Percentiles rank a stretch among this genome's conserved stretches.
Conservation (phyloP, 139 green algal genomes). For the Picochlorum sp. region DNA sequence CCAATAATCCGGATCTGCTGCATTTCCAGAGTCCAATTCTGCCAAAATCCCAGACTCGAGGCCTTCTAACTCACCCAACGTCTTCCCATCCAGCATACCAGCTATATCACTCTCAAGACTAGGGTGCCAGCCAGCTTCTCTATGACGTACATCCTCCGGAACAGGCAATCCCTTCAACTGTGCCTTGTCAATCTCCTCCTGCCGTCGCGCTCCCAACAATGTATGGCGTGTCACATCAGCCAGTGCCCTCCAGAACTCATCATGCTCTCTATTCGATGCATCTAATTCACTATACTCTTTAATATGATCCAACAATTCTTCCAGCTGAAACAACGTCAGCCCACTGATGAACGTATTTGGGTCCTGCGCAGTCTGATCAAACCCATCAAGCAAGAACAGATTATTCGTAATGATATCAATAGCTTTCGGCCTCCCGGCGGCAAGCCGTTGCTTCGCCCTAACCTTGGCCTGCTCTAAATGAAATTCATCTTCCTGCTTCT, state of each 20-base stretch:
- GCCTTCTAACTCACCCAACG: conserved; percentile 28
- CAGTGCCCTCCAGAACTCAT: conserved; percentile 59
- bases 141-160: conserved; percentile 10
- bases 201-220: conserved; percentile 23
- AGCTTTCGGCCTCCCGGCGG: conserved; percentile 36
- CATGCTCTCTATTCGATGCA: conserved; percentile 39
- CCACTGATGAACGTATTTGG: conserved; percentile 3
- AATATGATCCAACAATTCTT: conserved; percentile 16
- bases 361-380: conserved; percentile 38
- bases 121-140: conserved; percentile 42
- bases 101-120: conserved; percentile 58
- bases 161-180: conserved; percentile 14
- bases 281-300: conserved; percentile 50
- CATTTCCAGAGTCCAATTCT: conserved; percentile 33
- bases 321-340: conserved; percentile 11
- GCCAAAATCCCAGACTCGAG: conserved; percentile 36
- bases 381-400: conserved; percentile 42
- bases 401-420: conserved; percentile 59
- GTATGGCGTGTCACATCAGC: conserved; percentile 34
- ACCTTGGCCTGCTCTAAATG: conserved; percentile 45
- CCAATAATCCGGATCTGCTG: conserved; percentile 70
- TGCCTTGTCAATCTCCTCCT: conserved; percentile 42
- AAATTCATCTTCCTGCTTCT: conserved; percentile 74
- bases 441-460: conserved; percentile 40
- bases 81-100: conserved; percentile 63